These are phyloP conservation scores for Eimeria praecox DNA, from an alignment of 169 alveolate genomes.

Conservation along the genomic window DNA sequence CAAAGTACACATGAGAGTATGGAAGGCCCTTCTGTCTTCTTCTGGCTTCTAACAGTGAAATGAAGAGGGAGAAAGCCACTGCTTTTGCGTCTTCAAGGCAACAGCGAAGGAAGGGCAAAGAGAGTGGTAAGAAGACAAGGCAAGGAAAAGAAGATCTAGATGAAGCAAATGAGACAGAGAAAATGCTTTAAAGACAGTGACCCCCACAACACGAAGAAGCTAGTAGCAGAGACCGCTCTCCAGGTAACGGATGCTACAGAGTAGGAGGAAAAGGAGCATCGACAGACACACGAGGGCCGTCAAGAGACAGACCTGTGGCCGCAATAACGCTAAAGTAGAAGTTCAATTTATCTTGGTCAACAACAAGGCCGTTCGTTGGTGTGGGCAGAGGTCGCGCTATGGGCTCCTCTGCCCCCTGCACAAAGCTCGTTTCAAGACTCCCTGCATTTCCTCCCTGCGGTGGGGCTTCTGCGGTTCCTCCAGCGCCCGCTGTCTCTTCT, in stretches of 20 bases:
- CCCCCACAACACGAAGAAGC: no score
- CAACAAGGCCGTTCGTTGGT: neutral
- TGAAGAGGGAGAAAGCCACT: neutral
- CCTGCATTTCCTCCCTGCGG: neutral
- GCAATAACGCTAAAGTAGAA: neutral
- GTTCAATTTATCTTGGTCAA: neutral
- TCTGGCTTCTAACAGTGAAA: neutral
- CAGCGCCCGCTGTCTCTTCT: neutral
- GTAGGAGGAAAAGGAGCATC: neutral
- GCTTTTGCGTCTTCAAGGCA: neutral
- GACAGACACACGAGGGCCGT: neutral
- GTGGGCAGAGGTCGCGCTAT: neutral
- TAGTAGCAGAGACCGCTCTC: neutral
- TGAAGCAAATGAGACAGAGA: neutral
- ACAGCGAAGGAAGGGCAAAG: neutral
- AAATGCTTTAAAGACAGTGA: neutral
- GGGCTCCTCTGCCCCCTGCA: slow-evolving; percentile 9
- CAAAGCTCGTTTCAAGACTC: neutral
- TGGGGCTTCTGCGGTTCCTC: neutral
- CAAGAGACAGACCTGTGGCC: neutral
- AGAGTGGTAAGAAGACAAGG: neutral
- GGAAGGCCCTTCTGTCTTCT: neutral
- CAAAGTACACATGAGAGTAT: neutral
- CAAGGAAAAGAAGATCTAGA: neutral
- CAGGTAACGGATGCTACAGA: neutral